These are phyloP conservation scores for Acorus calamus DNA, from an alignment of 106 monocot genomes.

Conservation along the genomic window DNA sequence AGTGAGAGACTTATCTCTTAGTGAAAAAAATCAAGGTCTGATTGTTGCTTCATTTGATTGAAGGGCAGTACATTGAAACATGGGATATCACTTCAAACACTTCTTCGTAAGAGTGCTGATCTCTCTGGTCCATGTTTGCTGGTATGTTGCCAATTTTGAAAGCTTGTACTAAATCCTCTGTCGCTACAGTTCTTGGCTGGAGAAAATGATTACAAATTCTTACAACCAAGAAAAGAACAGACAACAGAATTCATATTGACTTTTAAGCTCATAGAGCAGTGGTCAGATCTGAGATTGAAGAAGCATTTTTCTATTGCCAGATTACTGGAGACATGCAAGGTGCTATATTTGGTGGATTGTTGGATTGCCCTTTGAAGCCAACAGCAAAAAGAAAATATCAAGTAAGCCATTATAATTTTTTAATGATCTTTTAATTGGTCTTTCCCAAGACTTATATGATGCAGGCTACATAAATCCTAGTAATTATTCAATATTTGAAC, in stretches of 20 bases:
- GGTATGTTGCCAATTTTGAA: slow-evolving; percentile 30
- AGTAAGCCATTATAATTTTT: too few species aligned
- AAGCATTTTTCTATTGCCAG: slow-evolving; percentile 17
- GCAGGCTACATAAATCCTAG: too few species aligned
- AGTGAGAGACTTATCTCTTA: background rate
- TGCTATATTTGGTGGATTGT: slow-evolving; percentile 83
- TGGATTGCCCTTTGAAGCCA: slow-evolving; percentile 64
- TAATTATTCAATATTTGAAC: background rate
- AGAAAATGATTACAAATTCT: too few species aligned
- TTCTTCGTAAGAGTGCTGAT: slow-evolving; percentile 58
- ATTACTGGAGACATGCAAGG: slow-evolving; percentile 89
- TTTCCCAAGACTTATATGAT: too few species aligned
- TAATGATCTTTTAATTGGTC: too few species aligned
- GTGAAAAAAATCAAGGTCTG: background rate
- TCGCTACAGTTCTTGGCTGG: too few species aligned
- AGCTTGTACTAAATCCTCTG: background rate
- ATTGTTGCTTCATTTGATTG: slow-evolving; percentile 27
- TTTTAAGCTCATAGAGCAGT: too few species aligned
- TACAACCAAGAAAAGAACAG: too few species aligned
- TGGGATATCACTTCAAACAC: slow-evolving; percentile 84
- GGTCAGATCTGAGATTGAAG: background rate
- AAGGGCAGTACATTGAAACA: slow-evolving; percentile 88
- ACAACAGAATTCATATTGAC: too few species aligned
- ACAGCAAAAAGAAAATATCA: slow-evolving; percentile 91
- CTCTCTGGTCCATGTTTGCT: slow-evolving; percentile 64